phyloP scores from a whole-genome alignment of 805 yeast genomes.

The Starmera pachycereana region DNA sequence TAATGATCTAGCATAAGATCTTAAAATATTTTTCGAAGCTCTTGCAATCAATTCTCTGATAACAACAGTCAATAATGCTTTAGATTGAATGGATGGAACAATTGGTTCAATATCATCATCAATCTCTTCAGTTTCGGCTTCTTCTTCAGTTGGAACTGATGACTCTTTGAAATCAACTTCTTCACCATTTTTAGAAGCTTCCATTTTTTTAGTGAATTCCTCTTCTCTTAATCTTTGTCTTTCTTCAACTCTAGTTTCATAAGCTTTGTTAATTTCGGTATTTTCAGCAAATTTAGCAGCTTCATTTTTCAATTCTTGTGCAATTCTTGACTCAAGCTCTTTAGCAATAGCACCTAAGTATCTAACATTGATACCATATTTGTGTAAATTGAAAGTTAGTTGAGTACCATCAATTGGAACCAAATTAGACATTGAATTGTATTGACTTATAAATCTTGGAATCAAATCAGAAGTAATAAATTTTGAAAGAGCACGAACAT shows the following conservation, averaged over 20 bases:
- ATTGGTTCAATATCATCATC: constrained; percentile 5
- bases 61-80: constrained; percentile 8
- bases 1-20: constrained; percentile 31
- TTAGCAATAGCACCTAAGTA: constrained; percentile 62
- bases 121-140: constrained; percentile 12
- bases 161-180: constrained; percentile 4
- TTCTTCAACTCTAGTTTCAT: constrained; percentile 8
- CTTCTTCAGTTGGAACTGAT: constrained; percentile 8
- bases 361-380: constrained; percentile 79
- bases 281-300: constrained; percentile 12
- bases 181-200: constrained; percentile 17
- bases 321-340: constrained; percentile 18
- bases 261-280: constrained; percentile 12
- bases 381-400: constrained; percentile 59
- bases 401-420: constrained; percentile 77
- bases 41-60: constrained; percentile 66
- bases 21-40: constrained; percentile 64
- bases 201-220: constrained; percentile 14
- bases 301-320: constrained; percentile 17
- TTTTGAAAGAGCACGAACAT: constrained; percentile 58
- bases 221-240: constrained; percentile 7
- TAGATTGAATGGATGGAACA: constrained; percentile 5
- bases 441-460: constrained; percentile 42
- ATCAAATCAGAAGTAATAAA: constrained; percentile 50
- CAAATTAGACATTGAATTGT: constrained; percentile 38